Evolutionary conservation across 2,329 filamentous ascomycete species (phyloP).

Genomic region (Aureobasidium sp.): DNA sequence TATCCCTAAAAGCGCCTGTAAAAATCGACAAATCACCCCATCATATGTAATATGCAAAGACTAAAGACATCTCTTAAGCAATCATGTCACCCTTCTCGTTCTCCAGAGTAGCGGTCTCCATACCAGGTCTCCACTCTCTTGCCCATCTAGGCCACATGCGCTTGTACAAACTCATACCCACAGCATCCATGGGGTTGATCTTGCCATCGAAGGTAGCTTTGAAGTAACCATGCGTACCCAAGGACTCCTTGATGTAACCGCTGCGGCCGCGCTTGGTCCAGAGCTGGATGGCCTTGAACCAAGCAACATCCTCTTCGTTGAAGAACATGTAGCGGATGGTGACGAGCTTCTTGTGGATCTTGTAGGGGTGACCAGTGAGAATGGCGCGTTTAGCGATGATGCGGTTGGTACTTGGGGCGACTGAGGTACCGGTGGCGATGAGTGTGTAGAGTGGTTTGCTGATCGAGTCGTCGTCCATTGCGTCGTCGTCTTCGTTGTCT

Average conservation of each 20-base stretch:
- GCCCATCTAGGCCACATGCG: constrained; percentile 60
- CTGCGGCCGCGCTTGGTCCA: constrained; percentile 87
- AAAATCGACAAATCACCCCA: neutral
- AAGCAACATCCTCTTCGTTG: constrained; percentile 86
- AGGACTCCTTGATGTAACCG: constrained; percentile 86
- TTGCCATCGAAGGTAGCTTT: constrained; percentile 96
- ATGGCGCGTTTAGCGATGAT: constrained; percentile 92
- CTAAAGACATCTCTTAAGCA: neutral
- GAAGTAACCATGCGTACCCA: constrained; percentile 99
- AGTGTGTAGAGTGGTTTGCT: constrained; percentile 42
- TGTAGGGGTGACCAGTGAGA: constrained; percentile 91
- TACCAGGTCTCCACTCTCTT: constrained; percentile 32
- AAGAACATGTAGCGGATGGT: constrained; percentile 99
- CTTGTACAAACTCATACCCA: constrained; percentile 68
- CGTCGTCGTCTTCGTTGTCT: constrained; percentile 35
- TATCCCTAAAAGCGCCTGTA: neutral
- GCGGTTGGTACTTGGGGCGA: constrained; percentile 65
- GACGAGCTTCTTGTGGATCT: constrained; percentile 96
- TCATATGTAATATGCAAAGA: neutral
- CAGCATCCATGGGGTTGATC: constrained; percentile 91
- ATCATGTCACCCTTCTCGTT: constrained; percentile 13
- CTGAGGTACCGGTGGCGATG: constrained; percentile 77
- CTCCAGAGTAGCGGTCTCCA: constrained; percentile 7
- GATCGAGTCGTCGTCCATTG: constrained; percentile 3
- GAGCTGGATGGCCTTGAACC: constrained; percentile 93